phyloP scores from a whole-genome alignment of 2,329 filamentous ascomycete species.

The Neonectria coccinea region DNA sequence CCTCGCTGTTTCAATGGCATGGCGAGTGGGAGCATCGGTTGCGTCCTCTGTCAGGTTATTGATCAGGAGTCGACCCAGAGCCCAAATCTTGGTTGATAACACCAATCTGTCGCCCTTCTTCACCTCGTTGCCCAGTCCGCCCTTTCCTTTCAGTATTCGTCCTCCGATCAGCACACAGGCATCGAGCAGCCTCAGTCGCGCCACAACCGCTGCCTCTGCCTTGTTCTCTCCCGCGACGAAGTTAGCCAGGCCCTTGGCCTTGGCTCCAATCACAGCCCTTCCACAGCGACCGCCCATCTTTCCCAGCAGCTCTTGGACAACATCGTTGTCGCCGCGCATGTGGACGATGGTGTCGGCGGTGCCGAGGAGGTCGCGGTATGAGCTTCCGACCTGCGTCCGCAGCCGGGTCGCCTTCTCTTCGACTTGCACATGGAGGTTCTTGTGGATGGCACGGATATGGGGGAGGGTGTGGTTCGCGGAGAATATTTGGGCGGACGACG shows the following conservation, averaged over 20 bases:
- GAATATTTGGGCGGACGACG: constrained; percentile 67
- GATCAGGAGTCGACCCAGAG: constrained; percentile 79
- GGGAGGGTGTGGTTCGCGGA: constrained; percentile 68
- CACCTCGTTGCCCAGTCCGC: constrained; percentile 44
- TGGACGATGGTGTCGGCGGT: constrained; percentile 94
- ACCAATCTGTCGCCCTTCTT: constrained; percentile 64
- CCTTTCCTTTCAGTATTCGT: constrained; percentile 59
- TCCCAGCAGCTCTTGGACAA: constrained; percentile 77
- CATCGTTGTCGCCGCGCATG: constrained; percentile 84
- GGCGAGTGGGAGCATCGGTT: constrained; percentile 49
- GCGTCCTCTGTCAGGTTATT: constrained; percentile 73
- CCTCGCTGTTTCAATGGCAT: constrained; percentile 69
- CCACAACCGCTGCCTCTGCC: constrained; percentile 49
- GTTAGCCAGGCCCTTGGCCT: constrained; percentile 67
- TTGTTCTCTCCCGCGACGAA: constrained; percentile 54
- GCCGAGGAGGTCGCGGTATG: constrained; percentile 89
- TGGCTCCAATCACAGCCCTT: constrained; percentile 74
- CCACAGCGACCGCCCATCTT: constrained; percentile 83
- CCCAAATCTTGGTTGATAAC: constrained; percentile 76
- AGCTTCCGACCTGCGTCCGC: constrained; percentile 72
- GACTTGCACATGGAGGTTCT: constrained; percentile 67
- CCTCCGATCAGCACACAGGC: constrained; percentile 63
- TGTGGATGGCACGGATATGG: constrained; percentile 73
- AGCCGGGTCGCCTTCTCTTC: constrained; percentile 73
- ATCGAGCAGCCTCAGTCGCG: constrained; percentile 63